Percentiles rank a stretch among this genome's conserved stretches.
Conservation (phyloP, 306 rosid species). For the Lotus japonicus region DNA sequence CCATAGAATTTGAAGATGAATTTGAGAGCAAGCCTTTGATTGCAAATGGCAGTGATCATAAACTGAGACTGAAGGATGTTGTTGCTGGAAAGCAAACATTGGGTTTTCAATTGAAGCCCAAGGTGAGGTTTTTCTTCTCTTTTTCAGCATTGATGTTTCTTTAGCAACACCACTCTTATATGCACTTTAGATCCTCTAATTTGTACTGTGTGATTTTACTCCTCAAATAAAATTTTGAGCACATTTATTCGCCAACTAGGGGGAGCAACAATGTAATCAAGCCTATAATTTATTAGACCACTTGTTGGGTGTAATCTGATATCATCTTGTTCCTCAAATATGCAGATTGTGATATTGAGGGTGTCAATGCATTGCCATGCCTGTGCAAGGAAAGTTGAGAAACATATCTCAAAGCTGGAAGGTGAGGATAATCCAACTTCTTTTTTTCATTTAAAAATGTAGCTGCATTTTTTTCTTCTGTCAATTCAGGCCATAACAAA, state of each 20-base stretch:
- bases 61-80: conserved; percentile 58
- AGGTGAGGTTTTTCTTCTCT: conserved; percentile 40
- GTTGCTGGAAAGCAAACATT: conserved; percentile 68
- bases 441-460: background rate
- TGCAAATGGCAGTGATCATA: conserved; percentile 30
- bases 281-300: background rate
- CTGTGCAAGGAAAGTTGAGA: conserved; percentile 90
- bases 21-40: conserved; percentile 54
- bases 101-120: conserved; percentile 86
- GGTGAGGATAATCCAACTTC: conserved; percentile 26
- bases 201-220: too few species aligned
- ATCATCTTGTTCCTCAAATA: background rate
- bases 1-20: conserved; percentile 47
- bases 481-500: background rate
- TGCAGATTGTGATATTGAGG: conserved; percentile 72
- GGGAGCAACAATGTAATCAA: too few species aligned
- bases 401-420: conserved; percentile 78
- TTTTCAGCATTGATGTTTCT: background rate
- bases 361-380: conserved; percentile 95
- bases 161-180: background rate
- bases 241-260: too few species aligned
- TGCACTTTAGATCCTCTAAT: too few species aligned
- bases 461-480: background rate
- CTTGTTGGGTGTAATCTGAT: background rate
- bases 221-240: too few species aligned